Percentiles rank a stretch among this genome's conserved stretches.
Conservation (phyloP, 441 rosid genomes). For the Hura crepitans region DNA sequence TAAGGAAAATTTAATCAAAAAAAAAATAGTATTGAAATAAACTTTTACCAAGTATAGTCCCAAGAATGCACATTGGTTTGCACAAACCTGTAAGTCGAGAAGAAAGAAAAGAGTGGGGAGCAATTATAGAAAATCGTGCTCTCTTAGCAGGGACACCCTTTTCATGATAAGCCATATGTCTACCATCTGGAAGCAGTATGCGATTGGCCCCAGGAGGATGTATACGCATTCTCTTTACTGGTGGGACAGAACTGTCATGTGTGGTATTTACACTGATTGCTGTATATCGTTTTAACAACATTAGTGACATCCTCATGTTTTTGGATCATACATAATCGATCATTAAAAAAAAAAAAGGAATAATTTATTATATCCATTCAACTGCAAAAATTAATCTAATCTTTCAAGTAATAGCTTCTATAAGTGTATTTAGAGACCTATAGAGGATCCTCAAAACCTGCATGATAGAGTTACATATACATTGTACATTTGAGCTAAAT, state of each 20-base stretch:
- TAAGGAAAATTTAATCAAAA: background rate
- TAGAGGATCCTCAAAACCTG: background rate
- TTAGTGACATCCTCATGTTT: background rate
- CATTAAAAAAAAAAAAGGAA: background rate
- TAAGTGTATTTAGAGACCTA: background rate
- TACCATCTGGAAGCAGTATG: slow-evolving; percentile 84
- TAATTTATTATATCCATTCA: background rate
- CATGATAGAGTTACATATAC: background rate
- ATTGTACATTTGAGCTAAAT: background rate
- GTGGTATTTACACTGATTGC: slow-evolving; percentile 50
- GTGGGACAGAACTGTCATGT: slow-evolving; percentile 32
- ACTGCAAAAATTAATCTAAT: background rate
- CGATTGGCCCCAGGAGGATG: slow-evolving; percentile 70
- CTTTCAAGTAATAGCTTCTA: background rate
- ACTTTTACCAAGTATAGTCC: background rate
- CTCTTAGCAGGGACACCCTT: slow-evolving; percentile 63
- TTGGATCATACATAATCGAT: background rate
- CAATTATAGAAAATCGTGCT: slow-evolving; percentile 69
- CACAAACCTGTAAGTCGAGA: slow-evolving; percentile 80
- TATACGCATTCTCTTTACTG: slow-evolving; percentile 46
- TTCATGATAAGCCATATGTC: slow-evolving; percentile 72
- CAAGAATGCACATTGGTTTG: background rate
- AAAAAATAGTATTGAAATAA: background rate
- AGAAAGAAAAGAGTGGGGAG: slow-evolving; percentile 83
- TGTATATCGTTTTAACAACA: slow-evolving; percentile 36